Base-by-base conservation (phyloP, 2,329 filamentous ascomycete species). In the Talaromyces piceae region DNA sequence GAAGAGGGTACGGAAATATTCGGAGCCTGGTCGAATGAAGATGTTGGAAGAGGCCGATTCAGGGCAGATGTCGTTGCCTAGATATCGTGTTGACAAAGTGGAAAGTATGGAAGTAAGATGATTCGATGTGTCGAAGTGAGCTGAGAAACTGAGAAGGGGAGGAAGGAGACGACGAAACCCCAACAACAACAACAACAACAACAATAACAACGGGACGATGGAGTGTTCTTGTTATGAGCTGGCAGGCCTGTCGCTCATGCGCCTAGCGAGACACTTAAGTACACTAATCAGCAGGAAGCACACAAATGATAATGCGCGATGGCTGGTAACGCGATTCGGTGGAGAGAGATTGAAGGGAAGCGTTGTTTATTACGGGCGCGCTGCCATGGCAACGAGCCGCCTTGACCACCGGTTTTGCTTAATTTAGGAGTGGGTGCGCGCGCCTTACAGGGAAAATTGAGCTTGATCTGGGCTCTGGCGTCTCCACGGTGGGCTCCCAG, bases 341-440 rank as follows among this genome's bases (percentile, higher is more conserved):
- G n/a, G n/a, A n/a, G n/a, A n/a, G n/a, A 31, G 25, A 37, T 46
- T 13, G 39, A 52, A 18, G 45, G 45, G 50, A 52, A 52, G 45
- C 50, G 25, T 37, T 53, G 51, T 53, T 53, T 50, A 53, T 49
- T 8, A 18, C 47, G 48, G 23, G 16, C 13, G 47, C 31, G 49
- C 49, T 51, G 52, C 52, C 48, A 54, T 45, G 52, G 52, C 52
- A 54, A 54, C 52, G 31, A 6, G 18, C 31, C 33, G 33, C 33
- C 16, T 9, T 20, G 33, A 11, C 33, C 33, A 37, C 7, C 16
- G 4, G 5, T 13, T 37, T 28, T 28, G 26, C 26, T 6, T n/a
- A n/a, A n/a, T n/a, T n/a, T n/a, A n/a, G n/a, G n/a, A n/a, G 7
- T 28, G 26, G 26, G 26, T 18, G n/a, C n/a, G n/a, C n/a, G 9